These are phyloP conservation scores for Picea sitchensis DNA, from an alignment of 75 land plant genomes.

Conservation along the genomic window DNA sequence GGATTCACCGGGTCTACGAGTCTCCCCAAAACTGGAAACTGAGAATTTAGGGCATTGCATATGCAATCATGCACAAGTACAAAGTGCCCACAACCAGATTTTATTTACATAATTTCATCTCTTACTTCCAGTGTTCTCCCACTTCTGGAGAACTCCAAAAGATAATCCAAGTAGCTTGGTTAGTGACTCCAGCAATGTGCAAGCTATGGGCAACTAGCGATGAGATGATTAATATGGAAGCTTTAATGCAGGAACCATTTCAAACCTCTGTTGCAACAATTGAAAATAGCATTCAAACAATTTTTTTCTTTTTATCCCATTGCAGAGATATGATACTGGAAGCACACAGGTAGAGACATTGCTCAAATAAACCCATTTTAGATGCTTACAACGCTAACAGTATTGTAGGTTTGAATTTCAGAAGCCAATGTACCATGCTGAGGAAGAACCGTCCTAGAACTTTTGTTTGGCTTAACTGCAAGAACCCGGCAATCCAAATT, in stretches of 20 bases:
- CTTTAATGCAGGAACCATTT: background rate
- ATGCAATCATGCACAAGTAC: background rate
- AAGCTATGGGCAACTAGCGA: background rate
- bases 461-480: background rate
- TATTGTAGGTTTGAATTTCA: background rate
- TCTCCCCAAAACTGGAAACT: background rate
- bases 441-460: background rate
- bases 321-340: background rate
- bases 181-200: background rate
- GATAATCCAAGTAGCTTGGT: background rate
- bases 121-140: background rate
- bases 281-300: background rate
- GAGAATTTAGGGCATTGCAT: background rate
- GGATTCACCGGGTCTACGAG: background rate
- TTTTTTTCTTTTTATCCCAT: background rate
- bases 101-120: background rate
- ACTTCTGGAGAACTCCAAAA: background rate
- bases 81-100: background rate
- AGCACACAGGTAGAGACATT: background rate
- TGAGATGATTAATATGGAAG: background rate
- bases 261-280: background rate
- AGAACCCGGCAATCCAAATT: slow-evolving; percentile 9
- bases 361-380: background rate
- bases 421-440: slow-evolving; percentile 3
- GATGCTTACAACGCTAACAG: background rate